A percentile compares a stretch with the other conserved stretches of the same genome.
phyloP scores from a whole-genome alignment of 2,329 filamentous ascomycete genomes.

The Bipolaris zeicola region DNA sequence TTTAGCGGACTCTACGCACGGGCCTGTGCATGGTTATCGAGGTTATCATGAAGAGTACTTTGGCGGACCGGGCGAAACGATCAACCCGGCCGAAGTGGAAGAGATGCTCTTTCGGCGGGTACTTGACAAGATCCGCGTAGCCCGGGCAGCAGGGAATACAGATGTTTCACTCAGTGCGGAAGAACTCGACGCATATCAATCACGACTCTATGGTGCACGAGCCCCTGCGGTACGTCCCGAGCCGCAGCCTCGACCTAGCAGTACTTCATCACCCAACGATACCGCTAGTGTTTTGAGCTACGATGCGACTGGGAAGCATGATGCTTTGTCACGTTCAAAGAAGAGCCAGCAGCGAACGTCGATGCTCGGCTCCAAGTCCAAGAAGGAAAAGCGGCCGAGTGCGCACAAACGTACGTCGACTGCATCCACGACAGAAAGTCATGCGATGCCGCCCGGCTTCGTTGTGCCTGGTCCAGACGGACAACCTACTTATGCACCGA shows the following conservation, averaged over 20 bases:
- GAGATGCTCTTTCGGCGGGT: conserved; percentile 78
- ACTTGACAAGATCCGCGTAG: conserved; percentile 77
- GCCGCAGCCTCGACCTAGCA: conserved; percentile 24
- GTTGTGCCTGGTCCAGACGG: conserved; percentile 57
- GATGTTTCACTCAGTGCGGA: conserved; percentile 81
- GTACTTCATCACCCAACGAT: conserved; percentile 38
- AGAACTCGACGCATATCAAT: conserved; percentile 81
- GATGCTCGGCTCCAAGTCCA: conserved; percentile 37
- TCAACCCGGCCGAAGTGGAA: conserved; percentile 60
- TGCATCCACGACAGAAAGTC: conserved; percentile 21
- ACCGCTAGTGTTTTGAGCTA: conserved; percentile 34
- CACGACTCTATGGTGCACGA: conserved; percentile 61
- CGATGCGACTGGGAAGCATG: conserved; percentile 41
- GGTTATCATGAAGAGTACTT: conserved; percentile 57
- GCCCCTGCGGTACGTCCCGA: conserved; percentile 37
- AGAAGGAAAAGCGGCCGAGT: conserved; percentile 40
- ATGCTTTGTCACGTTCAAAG: conserved; percentile 36
- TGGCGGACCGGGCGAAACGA: conserved; percentile 49
- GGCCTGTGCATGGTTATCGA: conserved; percentile 58
- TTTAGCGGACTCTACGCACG: conserved; percentile 56
- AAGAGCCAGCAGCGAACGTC: conserved; percentile 43
- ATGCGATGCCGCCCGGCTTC: conserved; percentile 53
- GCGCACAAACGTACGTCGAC: conserved; percentile 39
- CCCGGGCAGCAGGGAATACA: conserved; percentile 74
- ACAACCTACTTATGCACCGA: conserved; percentile 52